Conservation (phyloP, 179 eudicot species). For the Amaranthus tricolor region DNA sequence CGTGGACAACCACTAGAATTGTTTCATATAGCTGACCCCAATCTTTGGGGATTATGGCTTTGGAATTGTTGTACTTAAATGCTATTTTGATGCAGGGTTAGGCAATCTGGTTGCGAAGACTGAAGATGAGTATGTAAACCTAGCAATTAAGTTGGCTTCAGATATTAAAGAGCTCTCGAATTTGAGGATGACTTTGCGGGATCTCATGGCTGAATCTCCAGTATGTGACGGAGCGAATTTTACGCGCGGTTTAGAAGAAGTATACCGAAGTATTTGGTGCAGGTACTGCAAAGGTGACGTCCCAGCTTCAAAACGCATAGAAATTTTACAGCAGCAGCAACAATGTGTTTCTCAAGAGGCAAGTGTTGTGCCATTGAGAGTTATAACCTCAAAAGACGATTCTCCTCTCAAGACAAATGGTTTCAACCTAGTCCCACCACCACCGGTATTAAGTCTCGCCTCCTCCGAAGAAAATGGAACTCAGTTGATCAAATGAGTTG, state of each 20-base stretch:
- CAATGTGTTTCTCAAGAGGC: slow-evolving; percentile 30
- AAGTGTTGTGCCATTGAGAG: slow-evolving; percentile 34
- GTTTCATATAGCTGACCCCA: too few species aligned
- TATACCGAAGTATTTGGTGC: slow-evolving; percentile 74
- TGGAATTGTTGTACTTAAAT: background rate
- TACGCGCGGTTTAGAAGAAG: slow-evolving; percentile 61
- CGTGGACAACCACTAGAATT: too few species aligned
- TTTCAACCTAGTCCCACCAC: slow-evolving; percentile 33
- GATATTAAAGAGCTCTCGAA: slow-evolving; percentile 66
- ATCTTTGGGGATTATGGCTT: too few species aligned
- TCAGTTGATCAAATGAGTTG: background rate
- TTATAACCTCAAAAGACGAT: slow-evolving; percentile 29
- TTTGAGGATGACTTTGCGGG: slow-evolving; percentile 72
- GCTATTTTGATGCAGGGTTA: slow-evolving; percentile 47
- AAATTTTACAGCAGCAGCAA: slow-evolving; percentile 44
- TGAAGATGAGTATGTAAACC: slow-evolving; percentile 82
- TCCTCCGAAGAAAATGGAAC: slow-evolving; percentile 20
- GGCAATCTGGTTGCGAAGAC: slow-evolving; percentile 71
- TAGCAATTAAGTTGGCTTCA: slow-evolving; percentile 73
- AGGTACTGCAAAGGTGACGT: slow-evolving; percentile 79
- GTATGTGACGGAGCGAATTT: slow-evolving; percentile 83
- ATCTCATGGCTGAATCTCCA: slow-evolving; percentile 84
- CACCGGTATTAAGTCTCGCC: slow-evolving; percentile 29
- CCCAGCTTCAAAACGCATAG: slow-evolving; percentile 64
- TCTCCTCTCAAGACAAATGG: slow-evolving; percentile 52